phyloP scores from a whole-genome alignment of 2,329 filamentous ascomycete species.

The Sarocladiaceae sp. region DNA sequence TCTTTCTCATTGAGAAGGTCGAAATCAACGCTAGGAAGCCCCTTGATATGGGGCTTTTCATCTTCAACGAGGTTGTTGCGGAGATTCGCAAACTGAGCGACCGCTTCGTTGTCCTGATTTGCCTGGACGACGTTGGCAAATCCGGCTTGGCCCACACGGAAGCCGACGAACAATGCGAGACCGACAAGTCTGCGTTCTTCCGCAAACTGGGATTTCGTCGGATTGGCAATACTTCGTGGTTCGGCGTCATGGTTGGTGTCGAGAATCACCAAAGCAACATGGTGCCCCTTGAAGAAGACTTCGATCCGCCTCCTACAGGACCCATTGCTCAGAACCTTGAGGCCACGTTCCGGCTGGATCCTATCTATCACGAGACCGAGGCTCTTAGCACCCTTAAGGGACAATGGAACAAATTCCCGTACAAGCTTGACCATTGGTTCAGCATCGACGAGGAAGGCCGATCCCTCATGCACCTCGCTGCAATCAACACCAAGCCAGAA shows the following conservation, averaged over 20 bases:
- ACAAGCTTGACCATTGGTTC: too few relatives aligned
- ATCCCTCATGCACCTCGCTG: constrained; percentile 2
- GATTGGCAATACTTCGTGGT: background rate
- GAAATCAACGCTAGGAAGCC: too few relatives aligned
- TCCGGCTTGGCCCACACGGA: too few relatives aligned
- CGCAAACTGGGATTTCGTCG: background rate
- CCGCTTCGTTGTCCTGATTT: background rate
- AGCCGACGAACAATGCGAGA: too few relatives aligned
- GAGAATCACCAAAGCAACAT: background rate
- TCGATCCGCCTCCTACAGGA: background rate
- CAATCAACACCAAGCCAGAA: background rate
- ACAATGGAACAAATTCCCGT: too few relatives aligned
- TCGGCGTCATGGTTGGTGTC: background rate
- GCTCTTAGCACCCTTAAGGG: too few relatives aligned
- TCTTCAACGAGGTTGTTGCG: background rate
- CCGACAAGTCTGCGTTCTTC: background rate
- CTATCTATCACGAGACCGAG: too few relatives aligned
- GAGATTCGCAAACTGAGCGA: background rate
- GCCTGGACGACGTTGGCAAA: background rate
- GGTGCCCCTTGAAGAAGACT: background rate
- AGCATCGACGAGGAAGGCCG: background rate
- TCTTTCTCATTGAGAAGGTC: constrained; percentile 1
- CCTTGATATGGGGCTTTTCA: background rate
- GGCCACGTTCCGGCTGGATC: background rate
- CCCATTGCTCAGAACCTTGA: background rate